phyloP scores from a whole-genome alignment of 176 grass and related monocot genomes.

The Oryza longistaminata region DNA sequence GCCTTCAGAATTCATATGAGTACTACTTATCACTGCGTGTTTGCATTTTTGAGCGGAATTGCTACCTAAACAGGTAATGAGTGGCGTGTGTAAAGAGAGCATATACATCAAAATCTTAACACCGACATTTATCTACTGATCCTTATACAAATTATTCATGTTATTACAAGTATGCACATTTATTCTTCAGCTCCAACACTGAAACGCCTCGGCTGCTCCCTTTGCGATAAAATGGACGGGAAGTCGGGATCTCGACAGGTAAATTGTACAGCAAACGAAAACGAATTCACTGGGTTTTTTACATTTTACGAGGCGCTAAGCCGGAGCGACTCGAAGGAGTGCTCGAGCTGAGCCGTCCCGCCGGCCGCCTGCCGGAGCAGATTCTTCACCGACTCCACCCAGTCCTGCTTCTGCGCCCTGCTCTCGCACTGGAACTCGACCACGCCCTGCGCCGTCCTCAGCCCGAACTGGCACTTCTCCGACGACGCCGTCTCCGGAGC shows the following conservation, averaged over 20 bases:
- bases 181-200: neutral
- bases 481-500: neutral
- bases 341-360: slow-evolving; percentile 50
- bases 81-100: neutral
- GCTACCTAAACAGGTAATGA: too few species aligned
- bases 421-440: slow-evolving; percentile 56
- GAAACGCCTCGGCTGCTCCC: neutral
- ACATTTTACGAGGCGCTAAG: slow-evolving; percentile 19
- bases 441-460: slow-evolving; percentile 55
- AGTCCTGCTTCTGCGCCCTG: slow-evolving; percentile 33
- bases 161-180: slow-evolving; percentile 15
- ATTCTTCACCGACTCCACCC: slow-evolving; percentile 61
- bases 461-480: slow-evolving; percentile 40
- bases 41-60: too few species aligned
- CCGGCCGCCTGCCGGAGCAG: slow-evolving; percentile 57
- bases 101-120: neutral
- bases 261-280: neutral
- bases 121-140: neutral
- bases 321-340: slow-evolving; percentile 47
- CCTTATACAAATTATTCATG: neutral
- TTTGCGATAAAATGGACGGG: slow-evolving; percentile 19
- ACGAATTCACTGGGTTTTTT: neutral
- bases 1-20: too few species aligned
- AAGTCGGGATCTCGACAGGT: neutral
- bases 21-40: too few species aligned